Evolutionary conservation across 225 moss, liverwort and hornwort genomes (phyloP).

Genomic region (Rhytidiadelphus loreus): DNA sequence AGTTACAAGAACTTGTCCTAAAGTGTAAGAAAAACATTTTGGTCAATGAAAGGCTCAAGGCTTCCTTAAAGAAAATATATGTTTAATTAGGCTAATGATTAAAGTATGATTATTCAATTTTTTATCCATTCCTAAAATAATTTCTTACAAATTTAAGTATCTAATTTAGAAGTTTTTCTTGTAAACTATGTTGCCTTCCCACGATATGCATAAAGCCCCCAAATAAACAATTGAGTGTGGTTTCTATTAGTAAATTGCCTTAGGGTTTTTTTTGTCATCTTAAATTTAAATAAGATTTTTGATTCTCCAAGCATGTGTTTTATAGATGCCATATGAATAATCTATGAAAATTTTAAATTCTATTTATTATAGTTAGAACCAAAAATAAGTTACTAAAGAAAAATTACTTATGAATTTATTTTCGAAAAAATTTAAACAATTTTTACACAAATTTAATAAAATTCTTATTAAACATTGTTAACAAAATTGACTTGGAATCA

Average conservation of each 20-base stretch:
- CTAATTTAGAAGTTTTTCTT: rapidly evolving
- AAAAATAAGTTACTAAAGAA: background rate
- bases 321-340: background rate
- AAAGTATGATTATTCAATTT: background rate
- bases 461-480: rapidly evolving
- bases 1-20: background rate
- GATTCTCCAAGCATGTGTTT: background rate
- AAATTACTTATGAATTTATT: background rate
- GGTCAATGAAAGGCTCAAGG: too few relatives aligned
- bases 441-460: too few relatives aligned
- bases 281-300: background rate
- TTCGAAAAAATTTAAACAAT: too few relatives aligned
- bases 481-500: too few relatives aligned
- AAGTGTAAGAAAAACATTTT: background rate
- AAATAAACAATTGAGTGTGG: background rate
- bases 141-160: background rate
- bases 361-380: background rate
- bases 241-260: background rate
- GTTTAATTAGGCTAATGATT: too few relatives aligned
- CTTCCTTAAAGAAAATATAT: too few relatives aligned
- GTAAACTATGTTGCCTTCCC: rapidly evolving
- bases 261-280: background rate
- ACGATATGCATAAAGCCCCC: rapidly evolving
- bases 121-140: too few relatives aligned
- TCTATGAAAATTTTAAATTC: background rate